These are phyloP conservation scores for Cephaloascus albidus DNA, from an alignment of 805 yeast genomes.

Conservation along the genomic window DNA sequence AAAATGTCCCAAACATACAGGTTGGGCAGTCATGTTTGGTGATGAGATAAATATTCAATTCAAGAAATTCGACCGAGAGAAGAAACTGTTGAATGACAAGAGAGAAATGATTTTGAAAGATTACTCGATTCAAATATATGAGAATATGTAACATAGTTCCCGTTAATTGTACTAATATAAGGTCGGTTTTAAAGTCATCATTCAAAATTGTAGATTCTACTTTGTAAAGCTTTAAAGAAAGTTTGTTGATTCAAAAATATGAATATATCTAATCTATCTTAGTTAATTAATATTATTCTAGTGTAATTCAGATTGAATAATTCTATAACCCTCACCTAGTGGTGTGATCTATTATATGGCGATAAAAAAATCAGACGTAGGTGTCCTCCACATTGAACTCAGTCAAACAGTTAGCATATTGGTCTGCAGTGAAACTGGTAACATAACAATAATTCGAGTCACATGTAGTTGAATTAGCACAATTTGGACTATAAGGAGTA, in stretches of 20 bases:
- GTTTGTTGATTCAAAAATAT: too few relatives aligned
- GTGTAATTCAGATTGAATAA: too few relatives aligned
- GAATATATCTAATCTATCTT: too few relatives aligned
- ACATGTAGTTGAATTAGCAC: constrained; percentile 10
- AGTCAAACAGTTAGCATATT: constrained; percentile 5
- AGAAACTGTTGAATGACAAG: constrained; percentile 11
- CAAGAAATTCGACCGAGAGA: constrained; percentile 12
- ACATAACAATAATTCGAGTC: constrained; percentile 27
- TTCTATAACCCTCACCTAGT: too few relatives aligned
- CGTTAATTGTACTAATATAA: too few relatives aligned
- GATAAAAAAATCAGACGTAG: constrained; percentile 1
- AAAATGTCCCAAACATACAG: constrained; percentile 47
- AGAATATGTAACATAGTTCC: constrained; percentile 8
- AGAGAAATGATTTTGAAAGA: constrained; percentile 21
- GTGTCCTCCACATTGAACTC: constrained; percentile 1
- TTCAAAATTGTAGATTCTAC: too few relatives aligned
- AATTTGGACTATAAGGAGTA: constrained; percentile 43
- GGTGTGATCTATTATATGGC: neutral
- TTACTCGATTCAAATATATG: constrained; percentile 26
- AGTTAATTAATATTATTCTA: too few relatives aligned
- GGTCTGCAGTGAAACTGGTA: constrained; percentile 23
- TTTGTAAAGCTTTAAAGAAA: too few relatives aligned
- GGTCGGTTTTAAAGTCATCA: too few relatives aligned
- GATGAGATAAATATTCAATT: constrained; percentile 25
- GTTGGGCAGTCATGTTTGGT: constrained; percentile 27